A percentile compares a stretch with the other conserved stretches of the same genome.
Evolutionary conservation across 331 rosid species (phyloP).

Genomic region (Acacia concinna): DNA sequence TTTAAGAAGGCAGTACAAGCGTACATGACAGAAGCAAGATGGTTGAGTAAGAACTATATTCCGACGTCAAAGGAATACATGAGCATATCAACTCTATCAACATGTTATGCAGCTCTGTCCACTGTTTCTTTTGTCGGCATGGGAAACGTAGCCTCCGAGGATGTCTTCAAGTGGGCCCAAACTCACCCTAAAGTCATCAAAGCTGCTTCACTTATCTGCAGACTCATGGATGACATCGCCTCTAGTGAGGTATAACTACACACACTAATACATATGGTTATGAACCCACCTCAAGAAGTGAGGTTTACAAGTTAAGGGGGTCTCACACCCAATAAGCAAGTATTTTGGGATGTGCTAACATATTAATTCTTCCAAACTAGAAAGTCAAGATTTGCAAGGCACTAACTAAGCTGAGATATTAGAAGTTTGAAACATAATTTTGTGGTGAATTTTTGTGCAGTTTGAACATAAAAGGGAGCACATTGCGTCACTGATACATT

Average conservation of each 20-base stretch:
- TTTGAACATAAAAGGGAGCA: conserved; percentile 47
- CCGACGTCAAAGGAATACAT: conserved; percentile 45
- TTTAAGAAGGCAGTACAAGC: background rate
- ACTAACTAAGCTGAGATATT: background rate
- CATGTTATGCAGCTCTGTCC: background rate
- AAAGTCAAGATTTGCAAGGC: background rate
- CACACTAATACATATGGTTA: too few relatives aligned
- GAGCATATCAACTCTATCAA: background rate
- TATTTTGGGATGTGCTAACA: too few relatives aligned
- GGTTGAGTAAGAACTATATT: conserved; percentile 23
- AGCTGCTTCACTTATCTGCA: conserved; percentile 7
- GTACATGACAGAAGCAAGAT: conserved; percentile 41
- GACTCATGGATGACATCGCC: conserved; percentile 36
- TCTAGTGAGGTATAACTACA: conserved; percentile 28
- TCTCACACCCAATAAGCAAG: too few relatives aligned
- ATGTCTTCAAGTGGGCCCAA: conserved; percentile 32
- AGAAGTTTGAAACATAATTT: background rate
- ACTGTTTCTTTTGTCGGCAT: conserved; percentile 21
- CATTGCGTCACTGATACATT: conserved; percentile 27
- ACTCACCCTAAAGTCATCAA: conserved; percentile 18
- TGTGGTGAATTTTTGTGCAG: background rate
- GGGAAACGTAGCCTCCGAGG: conserved; percentile 28
- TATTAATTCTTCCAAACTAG: too few relatives aligned
- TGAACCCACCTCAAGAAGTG: too few relatives aligned
- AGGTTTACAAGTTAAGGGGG: too few relatives aligned